Conservation (phyloP, 2,329 filamentous ascomycete species). For the Aspergillus brasiliensis region DNA sequence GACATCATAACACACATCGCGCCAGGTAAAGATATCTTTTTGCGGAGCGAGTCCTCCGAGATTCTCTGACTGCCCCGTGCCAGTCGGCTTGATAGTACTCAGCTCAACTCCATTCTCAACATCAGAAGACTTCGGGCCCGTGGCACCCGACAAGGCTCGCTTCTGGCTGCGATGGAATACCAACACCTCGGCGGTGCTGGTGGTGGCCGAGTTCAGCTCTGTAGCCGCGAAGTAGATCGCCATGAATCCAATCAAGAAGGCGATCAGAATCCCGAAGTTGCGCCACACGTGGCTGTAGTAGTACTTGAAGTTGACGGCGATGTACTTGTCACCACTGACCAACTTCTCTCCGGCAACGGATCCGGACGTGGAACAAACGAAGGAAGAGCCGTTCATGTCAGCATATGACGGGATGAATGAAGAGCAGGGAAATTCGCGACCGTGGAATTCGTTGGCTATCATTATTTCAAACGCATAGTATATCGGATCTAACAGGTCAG, state of each 20-base stretch:
- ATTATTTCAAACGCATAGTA: conserved; percentile 79
- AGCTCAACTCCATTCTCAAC: conserved; percentile 6
- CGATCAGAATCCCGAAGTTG: conserved; percentile 70
- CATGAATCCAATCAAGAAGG: conserved; percentile 63
- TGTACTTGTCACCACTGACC: conserved; percentile 63
- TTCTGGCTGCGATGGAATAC: conserved; percentile 65
- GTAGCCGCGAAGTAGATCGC: conserved; percentile 57
- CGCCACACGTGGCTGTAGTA: conserved; percentile 62
- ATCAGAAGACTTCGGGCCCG: conserved; percentile 1
- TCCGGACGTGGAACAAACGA: conserved; percentile 61
- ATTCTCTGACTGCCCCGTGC: conserved; percentile 35
- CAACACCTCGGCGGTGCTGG: conserved; percentile 73
- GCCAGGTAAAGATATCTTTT: conserved; percentile 78
- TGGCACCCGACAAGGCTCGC: conserved; percentile 14
- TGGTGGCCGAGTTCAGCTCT: conserved; percentile 59
- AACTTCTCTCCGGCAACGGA: conserved; percentile 54
- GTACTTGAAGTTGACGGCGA: conserved; percentile 59
- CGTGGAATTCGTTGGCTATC: conserved; percentile 79
- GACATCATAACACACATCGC: conserved; percentile 68
- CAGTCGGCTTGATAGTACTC: neutral
- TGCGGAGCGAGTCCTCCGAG: conserved; percentile 49
- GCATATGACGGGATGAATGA: conserved; percentile 51
- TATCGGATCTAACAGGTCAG: conserved; percentile 58
- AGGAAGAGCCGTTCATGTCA: conserved; percentile 38
- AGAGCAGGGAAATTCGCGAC: conserved; percentile 59